Evolutionary conservation across 345 rosid species (phyloP), one percentile per base, ranked within the genome.

Genomic region (Brassica juncea): DNA sequence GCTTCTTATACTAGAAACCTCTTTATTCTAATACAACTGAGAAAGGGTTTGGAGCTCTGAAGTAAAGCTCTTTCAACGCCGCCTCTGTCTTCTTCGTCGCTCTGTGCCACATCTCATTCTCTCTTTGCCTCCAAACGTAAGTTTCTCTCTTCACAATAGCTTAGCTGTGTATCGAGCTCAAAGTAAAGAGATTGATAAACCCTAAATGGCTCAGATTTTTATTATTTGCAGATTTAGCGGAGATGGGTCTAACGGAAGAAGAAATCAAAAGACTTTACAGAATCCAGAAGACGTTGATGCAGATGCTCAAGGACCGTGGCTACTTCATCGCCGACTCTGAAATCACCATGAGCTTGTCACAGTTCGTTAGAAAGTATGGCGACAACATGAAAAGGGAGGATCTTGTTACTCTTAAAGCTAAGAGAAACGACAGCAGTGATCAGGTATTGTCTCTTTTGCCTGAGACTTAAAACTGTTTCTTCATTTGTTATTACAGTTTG

Each of bases 371-470:
- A 2, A 92, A 88, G 72, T 82, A 83, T 8, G 93, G 91, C 0
- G 93, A 93, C 19, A 86, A 83, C 86, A 89, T 91, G 93, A 95
- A 93, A 75, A 86, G 98, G 62, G 99, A 95, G 74, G 94, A 93
- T 83, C 95, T 88, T n/a, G 85, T 87, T 35, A 86, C 91, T 76
- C 87, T 84, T 75, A 91, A 88, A 73, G 68, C 82, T 1, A 88
- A 87, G 85, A 80, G 90, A 49, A 86, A 77, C 11, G 85, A 89
- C 72, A 78, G 79, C 81, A 81, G 52, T 3, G 94, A 90, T 78
- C 91, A 89, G 96, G 98, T 93, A 39, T 19, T 47, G 49, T n/a
- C 21, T 70, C 49, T 42, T 37, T 69, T 21, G 0, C 7, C 2
- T 9, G 55, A 61, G 27, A 19, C 2, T 55, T 28, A 21, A 28